These are phyloP conservation scores for Brassica carinata DNA, from an alignment of 345 rosid genomes.

Conservation along the genomic window DNA sequence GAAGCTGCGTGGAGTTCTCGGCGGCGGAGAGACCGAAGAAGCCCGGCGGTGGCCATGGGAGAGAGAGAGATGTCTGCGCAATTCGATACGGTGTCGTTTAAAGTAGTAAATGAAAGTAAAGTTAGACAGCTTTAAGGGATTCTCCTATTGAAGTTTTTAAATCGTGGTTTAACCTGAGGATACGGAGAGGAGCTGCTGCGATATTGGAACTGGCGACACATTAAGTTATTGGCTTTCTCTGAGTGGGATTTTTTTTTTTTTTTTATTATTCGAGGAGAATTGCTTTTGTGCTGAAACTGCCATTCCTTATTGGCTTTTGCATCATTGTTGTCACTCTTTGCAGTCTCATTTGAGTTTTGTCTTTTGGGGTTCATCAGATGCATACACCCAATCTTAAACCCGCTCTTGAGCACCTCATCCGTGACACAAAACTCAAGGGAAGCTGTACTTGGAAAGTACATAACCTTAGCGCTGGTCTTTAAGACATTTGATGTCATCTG, in stretches of 20 bases:
- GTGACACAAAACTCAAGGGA: too few species aligned
- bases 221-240: too few species aligned
- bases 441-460: background rate
- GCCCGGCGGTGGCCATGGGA: constrained; percentile 30
- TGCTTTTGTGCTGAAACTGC: background rate
- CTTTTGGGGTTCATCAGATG: too few species aligned
- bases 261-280: too few species aligned
- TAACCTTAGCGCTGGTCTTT: background rate
- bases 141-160: too few species aligned
- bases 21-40: constrained; percentile 29
- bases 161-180: background rate
- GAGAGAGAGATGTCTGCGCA: background rate
- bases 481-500: background rate
- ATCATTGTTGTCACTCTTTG: too few species aligned
- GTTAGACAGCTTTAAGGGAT: too few species aligned
- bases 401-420: background rate
- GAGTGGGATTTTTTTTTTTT: too few species aligned
- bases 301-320: background rate
- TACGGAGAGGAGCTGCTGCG: background rate
- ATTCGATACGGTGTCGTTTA: background rate
- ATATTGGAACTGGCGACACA: background rate
- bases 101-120: too few species aligned
- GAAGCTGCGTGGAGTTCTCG: constrained; percentile 3
- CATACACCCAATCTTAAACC: too few species aligned
- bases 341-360: too few species aligned